phyloP scores from a whole-genome alignment of 148 eudicot species.

The Rhododendron simsii region DNA sequence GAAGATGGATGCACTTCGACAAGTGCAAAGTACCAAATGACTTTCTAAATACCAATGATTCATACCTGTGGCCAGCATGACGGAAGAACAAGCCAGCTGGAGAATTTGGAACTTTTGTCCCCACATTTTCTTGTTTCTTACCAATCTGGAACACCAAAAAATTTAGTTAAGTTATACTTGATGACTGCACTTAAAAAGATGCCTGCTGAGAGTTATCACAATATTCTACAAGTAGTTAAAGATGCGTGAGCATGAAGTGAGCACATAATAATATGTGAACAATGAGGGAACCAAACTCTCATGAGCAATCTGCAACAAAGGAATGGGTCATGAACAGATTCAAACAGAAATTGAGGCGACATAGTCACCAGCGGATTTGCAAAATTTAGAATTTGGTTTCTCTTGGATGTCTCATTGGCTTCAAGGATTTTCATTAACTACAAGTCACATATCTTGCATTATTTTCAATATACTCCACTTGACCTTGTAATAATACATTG shows the following conservation, averaged over 20 bases:
- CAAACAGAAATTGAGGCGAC: not conserved
- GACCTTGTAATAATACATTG: not conserved
- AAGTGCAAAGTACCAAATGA: not conserved
- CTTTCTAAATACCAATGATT: not conserved
- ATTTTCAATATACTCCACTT: not conserved
- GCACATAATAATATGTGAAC: not conserved
- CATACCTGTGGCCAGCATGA: slow-evolving; percentile 92
- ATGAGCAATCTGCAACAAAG: not conserved
- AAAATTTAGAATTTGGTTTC: not conserved
- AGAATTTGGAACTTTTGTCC: slow-evolving; percentile 24
- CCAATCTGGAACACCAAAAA: slow-evolving; percentile 44
- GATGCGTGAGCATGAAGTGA: not conserved
- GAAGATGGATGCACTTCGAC: not conserved
- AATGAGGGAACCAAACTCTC: not conserved
- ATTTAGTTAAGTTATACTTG: not conserved
- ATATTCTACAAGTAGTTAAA: not conserved
- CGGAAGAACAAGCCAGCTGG: slow-evolving; percentile 80
- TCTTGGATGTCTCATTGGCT: not conserved
- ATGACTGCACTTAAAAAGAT: not conserved
- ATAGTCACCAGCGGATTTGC: not conserved
- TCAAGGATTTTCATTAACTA: not conserved
- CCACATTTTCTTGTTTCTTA: slow-evolving; percentile 30
- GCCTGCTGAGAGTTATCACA: not conserved
- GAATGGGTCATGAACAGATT: not conserved
- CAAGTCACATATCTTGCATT: not conserved